Percentiles rank a stretch among this genome's conserved stretches.
Conservation (phyloP, 192 early-diverging fungal species). For the Neocallimastix lanati region DNA sequence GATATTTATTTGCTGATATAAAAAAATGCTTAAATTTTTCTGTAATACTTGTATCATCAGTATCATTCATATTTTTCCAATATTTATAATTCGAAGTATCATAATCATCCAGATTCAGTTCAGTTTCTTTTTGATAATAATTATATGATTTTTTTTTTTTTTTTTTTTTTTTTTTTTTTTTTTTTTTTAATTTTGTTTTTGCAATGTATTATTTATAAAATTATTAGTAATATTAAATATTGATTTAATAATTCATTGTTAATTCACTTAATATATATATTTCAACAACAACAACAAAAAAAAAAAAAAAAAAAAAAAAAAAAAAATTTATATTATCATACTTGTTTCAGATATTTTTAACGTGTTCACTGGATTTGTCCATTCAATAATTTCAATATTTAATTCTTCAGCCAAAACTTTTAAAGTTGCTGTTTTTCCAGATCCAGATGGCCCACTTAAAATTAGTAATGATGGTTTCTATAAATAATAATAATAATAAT, state of each 20-base stretch:
- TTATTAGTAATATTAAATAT: too few species aligned
- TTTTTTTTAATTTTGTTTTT: too few species aligned
- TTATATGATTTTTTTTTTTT: too few species aligned
- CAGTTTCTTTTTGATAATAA: neutral
- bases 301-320: too few species aligned
- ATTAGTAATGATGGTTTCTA: conserved; percentile 18
- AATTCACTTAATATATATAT: too few species aligned
- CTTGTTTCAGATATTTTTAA: neutral
- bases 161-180: too few species aligned
- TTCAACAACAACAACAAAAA: too few species aligned
- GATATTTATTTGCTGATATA: neutral
- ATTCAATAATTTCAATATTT: conserved; percentile 31
- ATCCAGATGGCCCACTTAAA: conserved; percentile 40
- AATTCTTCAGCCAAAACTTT: conserved; percentile 30
- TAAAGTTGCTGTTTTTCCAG: conserved; percentile 41
- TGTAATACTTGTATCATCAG: neutral
- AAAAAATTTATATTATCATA: neutral
- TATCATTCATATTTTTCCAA: neutral
- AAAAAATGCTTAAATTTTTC: neutral
- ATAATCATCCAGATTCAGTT: neutral
- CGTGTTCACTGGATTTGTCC: conserved; percentile 30
- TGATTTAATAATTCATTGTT: too few species aligned
- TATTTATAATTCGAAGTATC: neutral
- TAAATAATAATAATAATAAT: neutral
- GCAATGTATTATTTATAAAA: too few species aligned